Conservation (phyloP, 2,329 filamentous ascomycete species). For the Stagonosporopsis cucurbitacearum region DNA sequence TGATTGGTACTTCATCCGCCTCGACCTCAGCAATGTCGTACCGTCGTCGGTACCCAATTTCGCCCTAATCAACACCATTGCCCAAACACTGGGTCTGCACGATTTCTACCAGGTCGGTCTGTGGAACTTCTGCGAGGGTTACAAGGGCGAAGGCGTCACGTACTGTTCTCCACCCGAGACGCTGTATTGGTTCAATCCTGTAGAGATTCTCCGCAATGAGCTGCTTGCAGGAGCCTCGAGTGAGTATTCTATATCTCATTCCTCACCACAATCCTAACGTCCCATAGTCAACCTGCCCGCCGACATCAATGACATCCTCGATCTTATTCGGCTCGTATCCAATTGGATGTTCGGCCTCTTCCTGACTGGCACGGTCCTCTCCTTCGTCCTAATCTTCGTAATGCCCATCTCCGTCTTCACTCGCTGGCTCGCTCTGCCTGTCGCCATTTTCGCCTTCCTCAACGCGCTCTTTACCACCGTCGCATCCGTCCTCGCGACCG, state of each 20-base stretch:
- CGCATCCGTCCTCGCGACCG: constrained; percentile 77
- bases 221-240: constrained; percentile 81
- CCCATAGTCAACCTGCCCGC: constrained; percentile 73
- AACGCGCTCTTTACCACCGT: constrained; percentile 71
- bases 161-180: constrained; percentile 72
- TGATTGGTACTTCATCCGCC: constrained; percentile 81
- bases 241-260: constrained; percentile 45
- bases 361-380: constrained; percentile 72
- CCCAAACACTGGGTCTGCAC: constrained; percentile 82
- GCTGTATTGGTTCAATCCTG: constrained; percentile 91
- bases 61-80: constrained; percentile 82
- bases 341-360: constrained; percentile 92
- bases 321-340: constrained; percentile 75
- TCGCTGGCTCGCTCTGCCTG: constrained; percentile 66
- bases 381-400: constrained; percentile 74
- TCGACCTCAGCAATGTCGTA: constrained; percentile 83
- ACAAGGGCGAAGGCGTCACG: constrained; percentile 75
- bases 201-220: constrained; percentile 79
- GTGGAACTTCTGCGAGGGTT: constrained; percentile 93
- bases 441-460: constrained; percentile 72
- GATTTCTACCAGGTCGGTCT: constrained; percentile 94
- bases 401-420: constrained; percentile 61
- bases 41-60: constrained; percentile 74
- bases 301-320: constrained; percentile 74
- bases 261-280: constrained; percentile 8